Base-by-base conservation (phyloP, 2,329 filamentous ascomycete species). In the Venturia nashicola region DNA sequence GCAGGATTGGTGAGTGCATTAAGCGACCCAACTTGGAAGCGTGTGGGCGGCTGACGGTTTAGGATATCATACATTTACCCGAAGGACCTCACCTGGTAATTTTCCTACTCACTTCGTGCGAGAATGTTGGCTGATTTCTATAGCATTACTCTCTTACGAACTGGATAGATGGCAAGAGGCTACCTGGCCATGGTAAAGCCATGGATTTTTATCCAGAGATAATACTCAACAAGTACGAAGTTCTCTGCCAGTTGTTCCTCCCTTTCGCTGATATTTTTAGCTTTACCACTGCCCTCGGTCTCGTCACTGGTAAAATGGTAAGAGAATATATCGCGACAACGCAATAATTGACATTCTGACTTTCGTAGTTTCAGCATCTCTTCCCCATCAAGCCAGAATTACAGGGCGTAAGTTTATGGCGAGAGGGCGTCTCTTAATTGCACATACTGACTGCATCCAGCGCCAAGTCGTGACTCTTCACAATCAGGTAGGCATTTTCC, bases 131-230 rank as follows among this genome's bases (percentile, higher is more conserved):
- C 44, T 39, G 2, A 39, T 12, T 16, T 46, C 27, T 27, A 27
- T 27, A 27, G 18, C 92, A 96, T 73, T 97, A 97, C 77, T 86
- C 82, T 64, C 89, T 97, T 67, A 87, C 87, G 67, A 96, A 94
- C 72, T 99, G 91, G 88, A 82, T 96, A 43, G 90, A 95, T 69
- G 90, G 90, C 61, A 90, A 88, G 72, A 90, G 89, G 68, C 81
- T 99, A 16, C 91, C 91, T 0, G 92, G 93, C 1, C 93, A 99
- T 73, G 94, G 86, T 76, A 93, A 92, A 68, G 85, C 91, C 0
- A 97, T 93, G 1, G 88, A 90, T 60, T 92, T 97, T 76, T 91
- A 90, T 71, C 91, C 92, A 0, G 93, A 97, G 76, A 80, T 97
- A 36, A 82, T 96, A 43, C 81, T 97, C 61, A 51, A 51, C 44